Conservation (phyloP, 306 rosid species). For the Cicer arietinum region DNA sequence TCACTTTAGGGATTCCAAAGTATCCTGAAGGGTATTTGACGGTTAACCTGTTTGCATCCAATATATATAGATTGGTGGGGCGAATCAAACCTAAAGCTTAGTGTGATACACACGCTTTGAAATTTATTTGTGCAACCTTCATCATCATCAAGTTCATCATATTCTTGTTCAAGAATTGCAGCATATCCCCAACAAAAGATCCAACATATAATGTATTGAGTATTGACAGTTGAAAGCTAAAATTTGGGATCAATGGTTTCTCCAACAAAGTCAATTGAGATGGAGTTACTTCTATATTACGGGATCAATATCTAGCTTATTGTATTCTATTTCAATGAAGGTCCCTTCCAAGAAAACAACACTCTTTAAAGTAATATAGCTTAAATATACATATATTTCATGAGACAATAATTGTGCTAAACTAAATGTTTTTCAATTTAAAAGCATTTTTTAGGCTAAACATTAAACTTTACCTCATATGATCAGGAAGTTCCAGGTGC, state of each 20-base stretch:
- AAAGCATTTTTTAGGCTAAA: slow-evolving; percentile 15
- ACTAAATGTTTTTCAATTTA: slow-evolving; percentile 8
- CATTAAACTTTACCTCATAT: slow-evolving; percentile 54
- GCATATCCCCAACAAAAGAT: no score
- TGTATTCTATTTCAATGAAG: not conserved
- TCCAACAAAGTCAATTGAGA: slow-evolving; percentile 79
- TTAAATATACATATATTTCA: slow-evolving; percentile 20
- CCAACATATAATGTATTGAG: not conserved
- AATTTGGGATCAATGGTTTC: slow-evolving; percentile 38
- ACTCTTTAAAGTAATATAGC: slow-evolving; percentile 14
- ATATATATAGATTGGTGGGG: no score
- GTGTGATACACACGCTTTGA: no score
- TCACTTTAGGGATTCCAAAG: no score
- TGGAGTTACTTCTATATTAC: slow-evolving; percentile 70
- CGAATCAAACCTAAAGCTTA: no score
- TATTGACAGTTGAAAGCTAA: slow-evolving; percentile 22
- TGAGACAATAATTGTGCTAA: slow-evolving; percentile 1
- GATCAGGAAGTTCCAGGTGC: slow-evolving; percentile 67
- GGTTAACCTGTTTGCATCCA: no score
- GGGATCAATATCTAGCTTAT: slow-evolving; percentile 28
- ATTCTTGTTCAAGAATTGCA: no score
- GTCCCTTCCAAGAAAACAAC: slow-evolving; percentile 13
- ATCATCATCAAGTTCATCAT: no score
- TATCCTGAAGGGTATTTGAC: no score
- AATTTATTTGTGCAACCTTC: no score